Base-by-base conservation (phyloP, 345 rosid genomes). In the Mercurialis annua region DNA sequence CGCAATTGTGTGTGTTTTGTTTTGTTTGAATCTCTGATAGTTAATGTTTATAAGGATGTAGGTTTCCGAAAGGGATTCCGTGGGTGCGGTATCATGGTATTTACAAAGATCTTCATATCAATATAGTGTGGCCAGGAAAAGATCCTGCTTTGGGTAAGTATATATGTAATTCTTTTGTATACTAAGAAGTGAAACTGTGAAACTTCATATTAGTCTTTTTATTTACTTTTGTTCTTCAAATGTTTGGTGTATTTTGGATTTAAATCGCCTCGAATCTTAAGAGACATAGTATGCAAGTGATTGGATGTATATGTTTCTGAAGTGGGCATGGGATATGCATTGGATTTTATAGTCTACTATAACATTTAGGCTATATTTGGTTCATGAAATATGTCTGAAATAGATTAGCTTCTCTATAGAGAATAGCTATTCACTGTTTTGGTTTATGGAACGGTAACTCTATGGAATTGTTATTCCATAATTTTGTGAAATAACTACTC, bases 51-150 rank as follows among this genome's bases (percentile, higher is more conserved):
- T 16, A 14, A 55, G 33, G 24, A 42, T 74, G 72, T 82, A 92
- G 98, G 82, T 92, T 88, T 70, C 97, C 96, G 10, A 57, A 84
- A 76, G 97, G 89, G 24, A 90, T 87, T 60, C 81, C 97, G 46
- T 92, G 98, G 98, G 61, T 90, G 67, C 75, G 89, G 64, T 93
- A 90, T 71, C 78, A 77, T 66, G 96, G 97, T 69, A 52, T 55
- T 59, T 88, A 85, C 81, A 90, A 82, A 68, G 85, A 86, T 67
- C 78, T 92, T 69, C 44, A 64, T 17, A 73, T 92, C 27, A 83
- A 81, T 80, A 71, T 92, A 64, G 84, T 87, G 9, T 85, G 87
- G 86, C 97, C 93, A 0, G 98, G 98, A 76, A 92, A 88, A 68
- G 97, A 92, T 75, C 56, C 76, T 38, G 69, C 80, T 67, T 71